Evolutionary conservation across 1,139 yeast genomes (phyloP).

Genomic region (Suhomyces bolitotheri): DNA sequence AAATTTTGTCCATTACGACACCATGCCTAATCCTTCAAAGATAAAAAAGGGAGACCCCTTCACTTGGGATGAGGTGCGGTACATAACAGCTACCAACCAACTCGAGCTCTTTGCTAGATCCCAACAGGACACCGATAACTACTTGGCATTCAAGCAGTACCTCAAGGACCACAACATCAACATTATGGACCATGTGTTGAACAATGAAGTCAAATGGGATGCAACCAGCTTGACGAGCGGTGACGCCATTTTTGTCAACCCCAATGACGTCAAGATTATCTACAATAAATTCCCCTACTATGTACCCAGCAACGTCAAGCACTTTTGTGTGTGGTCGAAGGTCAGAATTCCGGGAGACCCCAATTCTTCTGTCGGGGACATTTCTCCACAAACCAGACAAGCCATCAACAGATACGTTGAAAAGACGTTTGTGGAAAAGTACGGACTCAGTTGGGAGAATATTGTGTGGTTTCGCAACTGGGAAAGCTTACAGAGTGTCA

Average conservation of each 20-base stretch:
- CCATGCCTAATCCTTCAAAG: conserved; percentile 46
- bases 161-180: conserved; percentile 27
- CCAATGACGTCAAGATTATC: conserved; percentile 29
- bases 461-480: conserved; percentile 65
- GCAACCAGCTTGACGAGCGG: conserved; percentile 22
- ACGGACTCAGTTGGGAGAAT: conserved; percentile 37
- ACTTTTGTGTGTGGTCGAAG: conserved; percentile 49
- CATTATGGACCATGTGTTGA: conserved; percentile 39
- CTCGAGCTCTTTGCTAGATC: conserved; percentile 46
- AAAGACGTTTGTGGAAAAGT: conserved; percentile 45
- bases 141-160: conserved; percentile 35
- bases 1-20: conserved; percentile 30
- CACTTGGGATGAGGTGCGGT: conserved; percentile 38
- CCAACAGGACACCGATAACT: conserved; percentile 31
- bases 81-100: conserved; percentile 33
- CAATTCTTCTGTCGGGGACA: conserved; percentile 43
- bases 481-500: conserved; percentile 60
- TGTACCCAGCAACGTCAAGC: conserved; percentile 36
- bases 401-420: conserved; percentile 41
- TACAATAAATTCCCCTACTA: conserved; percentile 48
- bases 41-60: conserved; percentile 26
- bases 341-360: conserved; percentile 33
- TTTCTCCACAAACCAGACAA: conserved; percentile 36
- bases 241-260: conserved; percentile 20
- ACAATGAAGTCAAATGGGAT: conserved; percentile 40